A percentile compares a stretch with the other conserved stretches of the same genome.
These are phyloP conservation scores for Russula lepida DNA, from an alignment of 768 basidiomycete species.

Conservation along the genomic window DNA sequence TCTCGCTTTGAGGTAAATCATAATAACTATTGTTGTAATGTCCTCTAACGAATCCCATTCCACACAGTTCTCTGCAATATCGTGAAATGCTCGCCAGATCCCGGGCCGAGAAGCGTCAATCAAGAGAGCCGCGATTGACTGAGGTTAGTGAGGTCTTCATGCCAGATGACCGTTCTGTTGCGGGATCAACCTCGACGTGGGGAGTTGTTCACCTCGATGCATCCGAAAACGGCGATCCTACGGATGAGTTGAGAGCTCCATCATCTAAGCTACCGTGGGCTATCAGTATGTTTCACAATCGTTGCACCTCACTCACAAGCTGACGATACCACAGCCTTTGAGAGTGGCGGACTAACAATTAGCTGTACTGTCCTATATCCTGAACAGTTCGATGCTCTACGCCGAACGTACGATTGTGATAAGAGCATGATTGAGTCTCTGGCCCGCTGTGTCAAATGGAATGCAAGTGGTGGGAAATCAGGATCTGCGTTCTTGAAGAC, in stretches of 20 bases:
- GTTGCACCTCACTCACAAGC: slow-evolving; percentile 1
- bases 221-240: slow-evolving; percentile 55
- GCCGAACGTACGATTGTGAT: slow-evolving; percentile 89
- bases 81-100: slow-evolving; percentile 72
- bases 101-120: slow-evolving; percentile 65
- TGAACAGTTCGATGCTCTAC: slow-evolving; percentile 91
- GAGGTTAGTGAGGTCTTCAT: slow-evolving; percentile 82
- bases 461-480: slow-evolving; percentile 91
- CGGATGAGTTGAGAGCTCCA: slow-evolving; percentile 65
- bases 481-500: slow-evolving; percentile 97
- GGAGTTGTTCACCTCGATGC: slow-evolving; percentile 82
- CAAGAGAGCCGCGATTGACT: slow-evolving; percentile 43
- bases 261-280: slow-evolving; percentile 79
- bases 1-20: slow-evolving; percentile 75
- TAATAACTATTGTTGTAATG: neutral
- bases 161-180: slow-evolving; percentile 79
- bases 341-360: slow-evolving; percentile 82
- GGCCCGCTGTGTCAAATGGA: slow-evolving; percentile 92
- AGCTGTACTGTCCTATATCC: slow-evolving; percentile 93
- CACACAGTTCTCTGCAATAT: slow-evolving; percentile 65
- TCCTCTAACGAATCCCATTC: neutral
- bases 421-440: slow-evolving; percentile 90
- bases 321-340: slow-evolving; percentile 53
- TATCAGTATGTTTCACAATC: slow-evolving; percentile 46
- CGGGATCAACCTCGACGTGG: slow-evolving; percentile 86